phyloP scores from a whole-genome alignment of 2,329 filamentous ascomycete genomes.

The Cordyceps fumosorosea region DNA sequence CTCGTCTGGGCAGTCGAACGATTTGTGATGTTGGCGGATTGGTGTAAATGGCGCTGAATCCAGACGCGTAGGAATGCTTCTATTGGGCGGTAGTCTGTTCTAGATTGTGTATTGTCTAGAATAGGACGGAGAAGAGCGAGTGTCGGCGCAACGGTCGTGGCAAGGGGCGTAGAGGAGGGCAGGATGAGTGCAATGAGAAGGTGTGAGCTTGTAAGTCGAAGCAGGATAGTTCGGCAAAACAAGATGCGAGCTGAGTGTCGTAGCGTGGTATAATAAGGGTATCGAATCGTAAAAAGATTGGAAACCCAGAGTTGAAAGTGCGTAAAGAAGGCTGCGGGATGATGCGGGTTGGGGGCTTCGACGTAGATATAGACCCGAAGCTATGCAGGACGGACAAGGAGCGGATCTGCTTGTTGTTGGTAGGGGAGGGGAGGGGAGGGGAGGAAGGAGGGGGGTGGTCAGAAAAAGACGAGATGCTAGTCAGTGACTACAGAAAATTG shows the following conservation, averaged over 20 bases:
- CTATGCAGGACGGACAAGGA: constrained; percentile 11
- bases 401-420: constrained; percentile 3
- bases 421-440: neutral
- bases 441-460: neutral
- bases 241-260: neutral
- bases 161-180: neutral
- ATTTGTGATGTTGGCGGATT: neutral
- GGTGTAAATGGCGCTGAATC: neutral
- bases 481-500: constrained; percentile 9
- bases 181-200: neutral
- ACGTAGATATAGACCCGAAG: constrained; percentile 12
- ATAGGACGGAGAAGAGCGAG: neutral
- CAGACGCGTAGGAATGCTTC: neutral
- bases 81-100: neutral
- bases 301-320: neutral
- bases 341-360: constrained; percentile 12
- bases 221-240: neutral
- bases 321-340: constrained; percentile 10
- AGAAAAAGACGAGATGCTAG: constrained; percentile 9
- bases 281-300: neutral
- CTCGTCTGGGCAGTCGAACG: neutral
- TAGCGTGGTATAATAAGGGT: neutral
- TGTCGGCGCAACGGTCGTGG: neutral
- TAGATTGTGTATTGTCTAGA: neutral
- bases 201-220: constrained; percentile 3